Conservation (phyloP, 352 stramenopile genomes). For the Globisporangium abappressorium region DNA sequence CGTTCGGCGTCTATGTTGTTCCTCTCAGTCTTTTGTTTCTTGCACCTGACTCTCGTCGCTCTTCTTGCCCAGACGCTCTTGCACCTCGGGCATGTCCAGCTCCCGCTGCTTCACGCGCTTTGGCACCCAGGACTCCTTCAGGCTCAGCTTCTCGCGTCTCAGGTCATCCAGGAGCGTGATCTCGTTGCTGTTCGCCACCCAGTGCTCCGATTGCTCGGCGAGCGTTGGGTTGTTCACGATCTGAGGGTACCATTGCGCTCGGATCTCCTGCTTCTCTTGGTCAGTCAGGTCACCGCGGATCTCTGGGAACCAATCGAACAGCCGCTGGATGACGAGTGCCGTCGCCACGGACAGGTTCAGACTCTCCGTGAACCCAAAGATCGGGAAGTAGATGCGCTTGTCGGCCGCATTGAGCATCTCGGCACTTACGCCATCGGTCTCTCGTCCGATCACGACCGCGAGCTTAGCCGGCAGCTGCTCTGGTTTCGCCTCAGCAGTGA, state of each 20-base stretch:
- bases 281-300: conserved; percentile 55
- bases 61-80: conserved; percentile 35
- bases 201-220: conserved; percentile 45
- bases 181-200: conserved; percentile 34
- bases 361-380: conserved; percentile 93
- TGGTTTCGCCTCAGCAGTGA: conserved; percentile 41
- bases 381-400: conserved; percentile 90
- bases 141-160: conserved; percentile 46
- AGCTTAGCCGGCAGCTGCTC: conserved; percentile 78
- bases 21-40: background rate
- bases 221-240: conserved; percentile 70
- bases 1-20: background rate
- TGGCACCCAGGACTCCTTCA: conserved; percentile 55
- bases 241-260: conserved; percentile 56
- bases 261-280: conserved; percentile 46
- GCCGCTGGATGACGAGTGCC: conserved; percentile 88
- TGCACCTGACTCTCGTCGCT: background rate
- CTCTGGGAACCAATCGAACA: conserved; percentile 76
- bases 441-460: conserved; percentile 92
- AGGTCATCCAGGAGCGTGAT: conserved; percentile 56
- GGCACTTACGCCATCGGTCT: conserved; percentile 87
- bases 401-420: conserved; percentile 89
- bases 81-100: conserved; percentile 58
- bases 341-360: conserved; percentile 93
- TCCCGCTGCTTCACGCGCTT: conserved; percentile 63